A percentile compares a stretch with the other conserved stretches of the same genome.
Evolutionary conservation across 2,329 filamentous ascomycete species (phyloP).

Genomic region (Aspergillus aculeatus): DNA sequence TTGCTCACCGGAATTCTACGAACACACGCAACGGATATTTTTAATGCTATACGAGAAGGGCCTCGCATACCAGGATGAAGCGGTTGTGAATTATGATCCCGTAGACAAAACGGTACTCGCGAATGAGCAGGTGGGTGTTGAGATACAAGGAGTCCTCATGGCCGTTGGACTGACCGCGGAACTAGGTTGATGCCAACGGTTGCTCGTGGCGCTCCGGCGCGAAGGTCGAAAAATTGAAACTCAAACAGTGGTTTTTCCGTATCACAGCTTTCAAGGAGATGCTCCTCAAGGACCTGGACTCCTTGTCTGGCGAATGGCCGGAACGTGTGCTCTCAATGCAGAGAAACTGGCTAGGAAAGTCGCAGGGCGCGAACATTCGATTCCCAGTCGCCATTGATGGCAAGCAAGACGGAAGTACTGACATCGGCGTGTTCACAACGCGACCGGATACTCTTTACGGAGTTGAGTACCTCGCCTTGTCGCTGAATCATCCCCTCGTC

Average conservation of each 20-base stretch:
- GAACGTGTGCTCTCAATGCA: conserved; percentile 81
- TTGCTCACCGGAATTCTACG: conserved; percentile 81
- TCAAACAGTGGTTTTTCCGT: conserved; percentile 88
- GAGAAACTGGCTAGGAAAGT: conserved; percentile 83
- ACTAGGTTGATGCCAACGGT: conserved; percentile 72
- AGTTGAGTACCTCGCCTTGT: conserved; percentile 79
- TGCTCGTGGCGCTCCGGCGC: conserved; percentile 85
- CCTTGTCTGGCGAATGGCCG: conserved; percentile 70
- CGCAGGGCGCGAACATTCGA: conserved; percentile 67
- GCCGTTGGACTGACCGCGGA: conserved; percentile 5
- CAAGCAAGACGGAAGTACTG: conserved; percentile 27
- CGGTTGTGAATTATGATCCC: conserved; percentile 86
- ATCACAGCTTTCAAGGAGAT: conserved; percentile 76
- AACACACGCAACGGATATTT: conserved; percentile 85
- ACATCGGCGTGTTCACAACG: conserved; percentile 77
- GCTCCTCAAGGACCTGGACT: conserved; percentile 68
- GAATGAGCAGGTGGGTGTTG: conserved; percentile 67
- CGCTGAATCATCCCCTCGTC: conserved; percentile 70
- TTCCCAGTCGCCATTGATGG: conserved; percentile 59
- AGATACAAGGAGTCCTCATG: neutral
- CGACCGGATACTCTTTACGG: conserved; percentile 84
- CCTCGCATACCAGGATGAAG: conserved; percentile 78
- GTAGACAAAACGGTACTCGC: conserved; percentile 86
- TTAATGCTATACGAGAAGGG: conserved; percentile 71
- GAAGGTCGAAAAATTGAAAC: conserved; percentile 72